A percentile compares a stretch with the other conserved stretches of the same genome.
phyloP scores from a whole-genome alignment of 768 basidiomycete species.

The Rhodocollybia butyracea region DNA sequence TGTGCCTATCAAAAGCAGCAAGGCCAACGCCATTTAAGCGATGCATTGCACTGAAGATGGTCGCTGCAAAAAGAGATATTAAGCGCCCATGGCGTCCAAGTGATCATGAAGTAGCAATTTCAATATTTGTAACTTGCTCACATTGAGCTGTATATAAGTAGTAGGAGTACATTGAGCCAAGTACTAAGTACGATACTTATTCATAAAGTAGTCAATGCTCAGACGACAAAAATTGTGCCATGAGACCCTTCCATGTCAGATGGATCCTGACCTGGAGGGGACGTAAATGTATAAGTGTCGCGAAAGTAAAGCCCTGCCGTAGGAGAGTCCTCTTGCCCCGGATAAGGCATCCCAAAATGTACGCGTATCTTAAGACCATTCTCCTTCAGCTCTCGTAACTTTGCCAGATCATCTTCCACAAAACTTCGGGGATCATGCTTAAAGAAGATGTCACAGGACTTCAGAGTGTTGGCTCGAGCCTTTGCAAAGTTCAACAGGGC shows the following conservation, averaged over 20 bases:
- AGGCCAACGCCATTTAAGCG: slow-evolving; percentile 80
- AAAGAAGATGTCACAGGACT: background rate
- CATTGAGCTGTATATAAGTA: too few species aligned
- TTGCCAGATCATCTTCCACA: background rate
- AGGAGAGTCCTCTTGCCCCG: background rate
- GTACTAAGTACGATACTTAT: too few species aligned
- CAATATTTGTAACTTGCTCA: too few species aligned
- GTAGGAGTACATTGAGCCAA: too few species aligned
- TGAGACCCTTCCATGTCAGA: background rate
- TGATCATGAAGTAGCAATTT: too few species aligned
- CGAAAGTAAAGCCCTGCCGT: background rate
- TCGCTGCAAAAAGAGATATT: background rate
- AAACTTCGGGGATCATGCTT: background rate
- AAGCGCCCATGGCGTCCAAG: background rate
- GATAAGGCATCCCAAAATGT: background rate
- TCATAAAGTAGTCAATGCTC: too few species aligned
- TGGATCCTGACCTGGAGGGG: background rate
- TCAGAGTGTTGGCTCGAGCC: background rate
- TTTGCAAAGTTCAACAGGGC: background rate
- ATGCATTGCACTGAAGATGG: too few species aligned
- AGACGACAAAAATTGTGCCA: background rate
- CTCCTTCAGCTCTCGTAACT: background rate
- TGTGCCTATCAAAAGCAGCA: slow-evolving; percentile 87
- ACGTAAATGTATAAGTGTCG: background rate
- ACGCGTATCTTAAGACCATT: background rate